A percentile compares a stretch with the other conserved stretches of the same genome.
Evolutionary conservation across 768 basidiomycete species (phyloP).

Genomic region (Termitomyces sp.): DNA sequence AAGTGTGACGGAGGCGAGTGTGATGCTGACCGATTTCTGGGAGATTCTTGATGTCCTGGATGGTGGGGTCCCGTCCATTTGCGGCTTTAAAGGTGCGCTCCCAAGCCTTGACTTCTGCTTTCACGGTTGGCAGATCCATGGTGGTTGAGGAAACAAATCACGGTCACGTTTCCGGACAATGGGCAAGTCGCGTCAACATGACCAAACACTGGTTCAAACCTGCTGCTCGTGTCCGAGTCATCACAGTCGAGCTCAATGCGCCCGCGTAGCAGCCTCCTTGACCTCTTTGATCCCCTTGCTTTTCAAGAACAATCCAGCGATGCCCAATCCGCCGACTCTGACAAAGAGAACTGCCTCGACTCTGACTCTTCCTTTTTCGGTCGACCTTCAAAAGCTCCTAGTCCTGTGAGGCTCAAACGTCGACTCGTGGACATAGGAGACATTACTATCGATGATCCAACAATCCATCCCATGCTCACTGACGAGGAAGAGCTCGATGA

Average conservation of each 20-base stretch:
- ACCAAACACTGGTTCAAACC: constrained; percentile 27
- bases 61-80: constrained; percentile 54
- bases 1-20: constrained; percentile 1
- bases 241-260: constrained; percentile 26
- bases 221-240: background rate
- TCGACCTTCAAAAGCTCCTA: constrained; percentile 19
- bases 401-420: constrained; percentile 27
- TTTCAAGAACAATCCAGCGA: constrained; percentile 13
- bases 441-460: constrained; percentile 34
- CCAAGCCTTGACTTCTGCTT: constrained; percentile 73
- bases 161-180: constrained; percentile 12
- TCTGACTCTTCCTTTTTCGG: constrained; percentile 27
- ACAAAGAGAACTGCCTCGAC: constrained; percentile 39
- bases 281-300: constrained; percentile 48
- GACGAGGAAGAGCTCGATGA: constrained; percentile 30
- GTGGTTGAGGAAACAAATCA: constrained; percentile 1
- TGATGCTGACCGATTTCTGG: constrained; percentile 54
- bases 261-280: constrained; percentile 42
- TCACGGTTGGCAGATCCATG: constrained; percentile 47
- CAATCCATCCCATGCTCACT: constrained; percentile 24
- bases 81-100: constrained; percentile 59
- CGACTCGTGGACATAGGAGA: constrained; percentile 49
- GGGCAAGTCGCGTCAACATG: constrained; percentile 31
- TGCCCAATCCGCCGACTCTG: constrained; percentile 28
- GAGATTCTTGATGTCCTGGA: constrained; percentile 65